A percentile compares a stretch with the other conserved stretches of the same genome.
phyloP scores from a whole-genome alignment of 2,329 filamentous ascomycete genomes.

The Trichothecium roseum region DNA sequence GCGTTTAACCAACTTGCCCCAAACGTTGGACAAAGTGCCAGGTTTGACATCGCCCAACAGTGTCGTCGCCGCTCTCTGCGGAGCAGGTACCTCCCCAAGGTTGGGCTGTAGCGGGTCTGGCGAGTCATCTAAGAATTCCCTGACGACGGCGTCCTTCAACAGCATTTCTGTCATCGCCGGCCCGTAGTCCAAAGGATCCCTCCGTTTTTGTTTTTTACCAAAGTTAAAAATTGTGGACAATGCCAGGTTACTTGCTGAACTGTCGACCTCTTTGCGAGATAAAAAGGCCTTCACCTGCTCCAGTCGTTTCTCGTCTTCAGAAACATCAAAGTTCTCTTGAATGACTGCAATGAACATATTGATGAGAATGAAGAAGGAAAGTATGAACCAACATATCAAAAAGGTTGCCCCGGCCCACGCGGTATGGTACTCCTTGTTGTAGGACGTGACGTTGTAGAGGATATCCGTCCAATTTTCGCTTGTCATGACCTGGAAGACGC shows the following conservation, averaged over 20 bases:
- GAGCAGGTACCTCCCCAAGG: conserved; percentile 21
- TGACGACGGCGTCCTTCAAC: conserved; percentile 88
- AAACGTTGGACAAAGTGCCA: conserved; percentile 49
- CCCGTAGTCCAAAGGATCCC: conserved; percentile 85
- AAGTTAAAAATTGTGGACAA: conserved; percentile 61
- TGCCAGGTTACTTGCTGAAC: conserved; percentile 62
- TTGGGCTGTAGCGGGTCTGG: conserved; percentile 17
- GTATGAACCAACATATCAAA: conserved; percentile 88
- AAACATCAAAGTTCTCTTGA: conserved; percentile 97
- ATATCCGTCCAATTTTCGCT: conserved; percentile 93
- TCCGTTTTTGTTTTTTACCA: conserved; percentile 46
- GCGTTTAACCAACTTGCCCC: conserved; percentile 46
- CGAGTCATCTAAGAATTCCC: conserved; percentile 74
- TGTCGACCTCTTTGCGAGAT: conserved; percentile 77
- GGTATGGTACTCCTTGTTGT: conserved; percentile 55
- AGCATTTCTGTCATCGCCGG: conserved; percentile 92
- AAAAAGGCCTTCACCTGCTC: conserved; percentile 95
- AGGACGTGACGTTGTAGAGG: conserved; percentile 70
- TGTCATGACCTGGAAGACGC: conserved; percentile 95
- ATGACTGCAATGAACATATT: conserved; percentile 99
- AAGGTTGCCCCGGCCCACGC: conserved; percentile 90
- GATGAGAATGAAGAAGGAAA: conserved; percentile 88
- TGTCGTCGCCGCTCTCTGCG: conserved; percentile 19
- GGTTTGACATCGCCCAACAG: conserved; percentile 35
- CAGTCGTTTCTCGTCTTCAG: conserved; percentile 92